Evolutionary conservation across 495 filamentous ascomycete species (phyloP), one percentile per base, ranked within the genome.

Genomic region (Thermochaetoides thermophila): DNA sequence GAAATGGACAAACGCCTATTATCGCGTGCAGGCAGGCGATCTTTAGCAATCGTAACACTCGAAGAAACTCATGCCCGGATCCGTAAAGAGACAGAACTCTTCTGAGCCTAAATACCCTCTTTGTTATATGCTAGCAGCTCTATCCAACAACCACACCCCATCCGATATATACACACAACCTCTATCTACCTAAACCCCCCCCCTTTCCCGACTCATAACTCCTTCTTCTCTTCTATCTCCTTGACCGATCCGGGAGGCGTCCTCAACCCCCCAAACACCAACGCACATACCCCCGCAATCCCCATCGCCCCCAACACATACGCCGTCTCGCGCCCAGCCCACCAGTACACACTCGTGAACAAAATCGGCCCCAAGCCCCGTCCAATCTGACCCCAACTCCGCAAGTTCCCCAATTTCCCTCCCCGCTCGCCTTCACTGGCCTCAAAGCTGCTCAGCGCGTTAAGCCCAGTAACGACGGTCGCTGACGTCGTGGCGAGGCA

Each of bases 331-430:
- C 89, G 61, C 0, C 91, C 89, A 19, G 83, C 86, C 91, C 91
- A 99, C 89, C 89, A 99, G 59, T 96, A 99, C 37, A 99, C 64
- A n/a, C 81, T 78, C 43, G 87, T 95, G 47, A 96, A 99, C 28
- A 91, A 49, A 16, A 96, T 46, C 1, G 89, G 89, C 0, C 89
- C 89, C 13, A 87, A 53, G 3, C 86, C 81, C 15, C 91, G 64
- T 2, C 89, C 91, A 7, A 85, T 63, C 59, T 96, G 89, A 3
- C 89, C 79, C 59, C 61, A 71, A 48, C 84, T 87, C 15, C 89
- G 61, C 37, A 94, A 72, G 31, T 82, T 73, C 0, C 89, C 89
- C 38, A 96, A 53, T 34, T 89, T 89, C 14, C 73, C 74, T 2
- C 89, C 89, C 20, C 89, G 68, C 56, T 95, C 84, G 7, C 62